Base-by-base conservation (phyloP, 2,329 filamentous ascomycete species). In the Ophiostoma himal-ulmi region DNA sequence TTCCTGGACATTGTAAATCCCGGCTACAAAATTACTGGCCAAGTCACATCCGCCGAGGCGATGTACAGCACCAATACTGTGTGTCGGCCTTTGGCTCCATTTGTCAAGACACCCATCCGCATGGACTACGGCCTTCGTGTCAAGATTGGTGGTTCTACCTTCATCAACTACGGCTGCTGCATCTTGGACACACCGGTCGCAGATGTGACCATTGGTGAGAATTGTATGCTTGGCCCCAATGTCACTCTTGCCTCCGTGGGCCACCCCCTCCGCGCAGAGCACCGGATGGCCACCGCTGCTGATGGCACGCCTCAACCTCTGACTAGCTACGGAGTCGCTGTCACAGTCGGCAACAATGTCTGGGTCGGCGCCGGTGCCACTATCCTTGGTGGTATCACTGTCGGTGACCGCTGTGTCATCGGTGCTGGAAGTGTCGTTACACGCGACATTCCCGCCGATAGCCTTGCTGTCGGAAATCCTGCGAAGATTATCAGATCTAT, bases 111-210 rank as follows among this genome's bases (percentile, higher is more conserved):
- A 22, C 52, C 52, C 8, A 57, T 57, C n/a, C 52, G 52, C 4
- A 57, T 57, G 52, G 52, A 57, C 52, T 57, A 57, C 22, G 52
- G 52, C 11, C 52, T 57, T 13, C 52, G 52, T 57, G 52, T 57
- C n/a, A 57, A 57, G 52, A 57, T 57, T 4, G 52, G 52, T 13
- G 52, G n/a, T 10, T 57, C 52, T 8, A 57, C 52, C 10, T 57
- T 57, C n/a, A 57, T 57, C n/a, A 57, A 57, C 52, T 57, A 57
- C 52, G 52, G 52, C 7, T 57, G 52, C 22, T 57, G n/a, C 52
- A 57, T 57, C 22, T 13, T 57, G n/a, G 52, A 57, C 22, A 57
- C 52, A 13, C 54, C 22, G 2, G 54, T 60, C 34, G 54, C 52
- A 22, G 52, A 57, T 57, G 52, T 57, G 52, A 57, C n/a, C 26